phyloP scores from a whole-genome alignment of 129 eudicot genomes.

The Flaveria brownii region DNA sequence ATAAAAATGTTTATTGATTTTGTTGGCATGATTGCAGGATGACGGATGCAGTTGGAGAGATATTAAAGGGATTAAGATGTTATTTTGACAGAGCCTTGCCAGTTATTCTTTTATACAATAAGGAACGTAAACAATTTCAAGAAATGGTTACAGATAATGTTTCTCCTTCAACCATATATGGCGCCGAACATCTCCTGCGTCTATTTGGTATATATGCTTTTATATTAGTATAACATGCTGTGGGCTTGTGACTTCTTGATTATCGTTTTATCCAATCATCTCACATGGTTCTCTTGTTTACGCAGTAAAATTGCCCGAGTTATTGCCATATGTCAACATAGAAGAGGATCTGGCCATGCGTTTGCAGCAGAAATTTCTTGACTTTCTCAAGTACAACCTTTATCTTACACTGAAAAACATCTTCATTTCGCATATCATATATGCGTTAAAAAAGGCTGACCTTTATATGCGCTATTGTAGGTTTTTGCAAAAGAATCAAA shows the following conservation, averaged over 20 bases:
- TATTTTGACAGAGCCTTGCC: constrained; percentile 88
- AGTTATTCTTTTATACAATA: constrained; percentile 73
- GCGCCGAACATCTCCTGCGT: constrained; percentile 96
- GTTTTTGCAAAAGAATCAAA: constrained; percentile 84
- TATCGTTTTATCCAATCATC: constrained; percentile 14
- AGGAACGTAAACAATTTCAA: constrained; percentile 76
- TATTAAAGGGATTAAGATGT: constrained; percentile 74
- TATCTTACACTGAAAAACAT: not conserved
- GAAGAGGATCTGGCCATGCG: constrained; percentile 72
- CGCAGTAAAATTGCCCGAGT: constrained; percentile 92
- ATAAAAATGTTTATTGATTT: not conserved
- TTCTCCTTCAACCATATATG: constrained; percentile 84
- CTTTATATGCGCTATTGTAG: constrained; percentile 35
- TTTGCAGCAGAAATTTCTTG: constrained; percentile 77
- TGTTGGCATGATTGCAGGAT: constrained; percentile 46
- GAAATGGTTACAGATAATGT: constrained; percentile 63
- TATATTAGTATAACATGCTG: not conserved
- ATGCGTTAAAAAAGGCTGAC: constrained; percentile 7
- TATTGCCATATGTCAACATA: constrained; percentile 65
- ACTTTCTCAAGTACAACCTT: constrained; percentile 71
- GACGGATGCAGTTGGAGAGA: constrained; percentile 69
- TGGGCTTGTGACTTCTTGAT: not conserved
- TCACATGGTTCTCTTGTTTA: constrained; percentile 18
- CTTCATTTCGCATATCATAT: not conserved
- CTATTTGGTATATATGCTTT: constrained; percentile 88